A percentile compares a stretch with the other conserved stretches of the same genome.
Evolutionary conservation across 306 rosid species (phyloP).

Genomic region (Dryas octopetala): DNA sequence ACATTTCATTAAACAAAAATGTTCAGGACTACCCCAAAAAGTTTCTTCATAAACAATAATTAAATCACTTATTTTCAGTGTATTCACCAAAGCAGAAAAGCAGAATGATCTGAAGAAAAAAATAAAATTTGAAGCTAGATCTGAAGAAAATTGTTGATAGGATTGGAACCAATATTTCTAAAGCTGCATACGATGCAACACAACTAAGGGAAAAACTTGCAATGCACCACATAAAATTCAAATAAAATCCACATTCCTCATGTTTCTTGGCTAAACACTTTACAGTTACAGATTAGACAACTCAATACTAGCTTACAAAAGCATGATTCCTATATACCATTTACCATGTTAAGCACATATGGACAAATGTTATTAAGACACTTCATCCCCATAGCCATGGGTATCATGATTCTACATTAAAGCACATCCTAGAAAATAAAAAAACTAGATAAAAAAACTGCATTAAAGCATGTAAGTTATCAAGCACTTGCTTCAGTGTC

Average conservation of each 20-base stretch:
- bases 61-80: neutral
- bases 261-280: neutral
- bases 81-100: neutral
- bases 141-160: neutral
- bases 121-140: too few species aligned
- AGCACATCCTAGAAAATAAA: neutral
- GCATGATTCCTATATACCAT: neutral
- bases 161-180: constrained; percentile 7
- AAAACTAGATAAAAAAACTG: too few species aligned
- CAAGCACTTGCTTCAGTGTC: too few species aligned
- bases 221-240: constrained; percentile 12
- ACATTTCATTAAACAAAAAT: constrained; percentile 14
- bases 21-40: constrained; percentile 14
- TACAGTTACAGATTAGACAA: neutral
- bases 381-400: neutral
- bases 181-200: neutral
- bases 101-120: neutral
- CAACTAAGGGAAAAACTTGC: neutral
- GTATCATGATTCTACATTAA: neutral
- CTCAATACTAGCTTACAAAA: neutral
- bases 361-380: neutral
- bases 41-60: constrained; percentile 8
- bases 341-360: neutral
- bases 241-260: constrained; percentile 3
- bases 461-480: neutral